These are phyloP conservation scores for Pyrenula aspistea DNA, from an alignment of 495 filamentous ascomycete species.

Conservation along the genomic window DNA sequence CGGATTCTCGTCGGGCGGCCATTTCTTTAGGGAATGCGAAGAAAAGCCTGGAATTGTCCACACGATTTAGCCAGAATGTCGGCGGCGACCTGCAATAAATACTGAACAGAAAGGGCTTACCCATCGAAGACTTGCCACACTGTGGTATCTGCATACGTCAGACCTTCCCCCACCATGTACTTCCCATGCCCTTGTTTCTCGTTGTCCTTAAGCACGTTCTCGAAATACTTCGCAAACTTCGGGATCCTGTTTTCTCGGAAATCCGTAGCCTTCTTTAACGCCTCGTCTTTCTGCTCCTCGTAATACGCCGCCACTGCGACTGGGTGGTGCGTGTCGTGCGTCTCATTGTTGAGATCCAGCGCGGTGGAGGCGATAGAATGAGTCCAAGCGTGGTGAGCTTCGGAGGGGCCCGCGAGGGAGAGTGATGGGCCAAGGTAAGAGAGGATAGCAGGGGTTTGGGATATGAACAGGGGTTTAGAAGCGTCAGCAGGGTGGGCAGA, in stretches of 20 bases:
- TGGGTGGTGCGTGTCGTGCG: constrained; percentile 58
- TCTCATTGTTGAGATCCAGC: constrained; percentile 54
- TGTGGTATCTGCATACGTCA: constrained; percentile 60
- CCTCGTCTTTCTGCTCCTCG: constrained; percentile 54
- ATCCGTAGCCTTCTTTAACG: constrained; percentile 33
- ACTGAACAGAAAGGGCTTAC: constrained; percentile 7
- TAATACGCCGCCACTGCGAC: constrained; percentile 43
- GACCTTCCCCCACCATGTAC: constrained; percentile 42
- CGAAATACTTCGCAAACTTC: constrained; percentile 54
- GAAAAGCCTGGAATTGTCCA: constrained; percentile 33
- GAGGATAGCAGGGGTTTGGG: constrained; percentile 54
- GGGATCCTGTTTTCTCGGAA: constrained; percentile 46
- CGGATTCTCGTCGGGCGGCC: constrained; percentile 25
- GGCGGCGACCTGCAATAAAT: not conserved
- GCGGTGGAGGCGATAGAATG: constrained; percentile 50
- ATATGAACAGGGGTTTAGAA: constrained; percentile 29
- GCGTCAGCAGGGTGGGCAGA: constrained; percentile 26
- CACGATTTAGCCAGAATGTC: not conserved
- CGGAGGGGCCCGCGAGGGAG: constrained; percentile 31
- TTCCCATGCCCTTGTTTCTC: constrained; percentile 32
- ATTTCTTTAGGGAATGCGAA: constrained; percentile 55
- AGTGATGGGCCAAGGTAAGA: constrained; percentile 44
- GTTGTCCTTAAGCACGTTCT: constrained; percentile 44
- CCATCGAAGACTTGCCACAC: constrained; percentile 48
- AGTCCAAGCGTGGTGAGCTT: constrained; percentile 27